Percentiles rank a stretch among this genome's conserved stretches.
phyloP scores from a whole-genome alignment of 495 filamentous ascomycete species.

The Podospora fimiseda region DNA sequence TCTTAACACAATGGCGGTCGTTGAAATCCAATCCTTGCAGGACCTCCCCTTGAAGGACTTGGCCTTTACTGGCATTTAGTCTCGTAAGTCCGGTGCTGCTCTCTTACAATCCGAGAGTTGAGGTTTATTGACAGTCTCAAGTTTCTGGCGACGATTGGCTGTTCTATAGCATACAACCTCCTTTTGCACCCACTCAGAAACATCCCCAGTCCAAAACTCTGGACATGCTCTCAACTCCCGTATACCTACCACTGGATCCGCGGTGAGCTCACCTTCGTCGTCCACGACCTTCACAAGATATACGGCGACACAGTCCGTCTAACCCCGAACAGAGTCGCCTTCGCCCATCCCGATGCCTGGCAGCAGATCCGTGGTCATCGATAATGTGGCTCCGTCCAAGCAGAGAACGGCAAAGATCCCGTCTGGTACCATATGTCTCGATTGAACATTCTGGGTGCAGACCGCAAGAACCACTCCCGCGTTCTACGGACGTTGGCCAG shows the following conservation, averaged over 20 bases:
- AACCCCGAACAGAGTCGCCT: slow-evolving; percentile 50
- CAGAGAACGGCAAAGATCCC: slow-evolving; percentile 34
- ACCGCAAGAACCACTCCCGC: slow-evolving; percentile 33
- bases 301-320: slow-evolving; percentile 53
- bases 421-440: slow-evolving; percentile 13
- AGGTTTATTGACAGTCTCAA: too few relatives aligned
- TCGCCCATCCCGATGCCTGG: slow-evolving; percentile 47
- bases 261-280: slow-evolving; percentile 13
- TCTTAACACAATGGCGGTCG: too few relatives aligned
- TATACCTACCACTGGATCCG: slow-evolving; percentile 13
- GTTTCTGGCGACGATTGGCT: too few relatives aligned
- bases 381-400: slow-evolving; percentile 20
- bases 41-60: too few relatives aligned
- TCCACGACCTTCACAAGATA: slow-evolving; percentile 37
- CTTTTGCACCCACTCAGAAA: slow-evolving; percentile 44
- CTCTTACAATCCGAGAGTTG: too few relatives aligned
- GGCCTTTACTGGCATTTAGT: too few relatives aligned
- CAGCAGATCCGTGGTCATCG: slow-evolving; percentile 52
- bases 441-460: slow-evolving; percentile 26
- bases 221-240: slow-evolving; percentile 36
- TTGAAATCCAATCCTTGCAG: too few relatives aligned
- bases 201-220: slow-evolving; percentile 46
- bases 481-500: slow-evolving; percentile 40
- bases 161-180: slow-evolving; percentile 38
- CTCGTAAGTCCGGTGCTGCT: too few relatives aligned